A percentile compares a stretch with the other conserved stretches of the same genome.
These are phyloP conservation scores for Arthrocladium fulminans DNA, from an alignment of 2,329 filamentous ascomycete species.

Conservation along the genomic window DNA sequence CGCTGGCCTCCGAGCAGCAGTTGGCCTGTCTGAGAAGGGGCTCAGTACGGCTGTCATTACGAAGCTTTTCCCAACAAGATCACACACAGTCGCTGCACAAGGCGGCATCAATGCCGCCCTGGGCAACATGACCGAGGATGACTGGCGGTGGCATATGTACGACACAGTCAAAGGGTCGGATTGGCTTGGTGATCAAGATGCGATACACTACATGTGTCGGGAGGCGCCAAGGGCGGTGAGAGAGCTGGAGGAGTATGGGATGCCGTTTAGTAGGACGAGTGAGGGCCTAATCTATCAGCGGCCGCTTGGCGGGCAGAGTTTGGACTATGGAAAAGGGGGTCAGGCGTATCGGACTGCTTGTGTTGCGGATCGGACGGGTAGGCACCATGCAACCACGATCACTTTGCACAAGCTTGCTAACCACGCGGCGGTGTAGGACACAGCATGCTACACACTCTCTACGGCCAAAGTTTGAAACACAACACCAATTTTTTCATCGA, in stretches of 20 bases:
- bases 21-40: constrained; percentile 53
- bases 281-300: constrained; percentile 26
- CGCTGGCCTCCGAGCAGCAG: constrained; percentile 53
- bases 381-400: constrained; percentile 34
- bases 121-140: constrained; percentile 82
- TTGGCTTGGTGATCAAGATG: constrained; percentile 95
- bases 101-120: constrained; percentile 53
- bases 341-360: constrained; percentile 62
- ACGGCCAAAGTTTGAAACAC: constrained; percentile 79
- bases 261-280: constrained; percentile 40
- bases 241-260: constrained; percentile 55
- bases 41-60: constrained; percentile 56
- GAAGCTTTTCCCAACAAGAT: constrained; percentile 54
- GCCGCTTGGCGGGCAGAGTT: constrained; percentile 81
- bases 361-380: constrained; percentile 8
- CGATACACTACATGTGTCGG: constrained; percentile 96
- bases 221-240: constrained; percentile 86
- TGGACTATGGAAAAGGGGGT: constrained; percentile 79
- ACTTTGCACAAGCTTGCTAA: constrained; percentile 56
- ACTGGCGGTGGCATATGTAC: constrained; percentile 99
- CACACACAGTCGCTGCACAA: constrained; percentile 57
- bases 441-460: constrained; percentile 83
- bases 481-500: constrained; percentile 96
- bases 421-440: constrained; percentile 62
- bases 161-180: constrained; percentile 96